These are phyloP conservation scores for Metrosideros polymorpha DNA, from an alignment of 441 rosid species.

Conservation along the genomic window DNA sequence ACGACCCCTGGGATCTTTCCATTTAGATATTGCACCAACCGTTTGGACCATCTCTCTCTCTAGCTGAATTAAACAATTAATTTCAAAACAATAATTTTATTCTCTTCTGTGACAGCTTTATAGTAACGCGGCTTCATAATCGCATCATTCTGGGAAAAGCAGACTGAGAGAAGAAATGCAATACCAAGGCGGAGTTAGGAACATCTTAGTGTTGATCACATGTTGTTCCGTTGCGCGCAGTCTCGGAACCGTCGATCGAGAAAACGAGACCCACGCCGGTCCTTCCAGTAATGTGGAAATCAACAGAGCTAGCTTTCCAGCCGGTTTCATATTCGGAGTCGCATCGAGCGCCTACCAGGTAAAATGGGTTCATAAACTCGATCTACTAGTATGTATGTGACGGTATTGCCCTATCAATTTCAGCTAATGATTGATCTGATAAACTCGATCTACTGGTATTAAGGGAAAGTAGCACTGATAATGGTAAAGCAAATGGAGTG, in stretches of 20 bases:
- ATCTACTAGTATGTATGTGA: not conserved
- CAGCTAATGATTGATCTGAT: not conserved
- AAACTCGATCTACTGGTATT: not conserved
- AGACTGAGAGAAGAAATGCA: not conserved
- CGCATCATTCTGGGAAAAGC: not conserved
- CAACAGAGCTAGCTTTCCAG: not conserved
- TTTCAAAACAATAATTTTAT: not conserved
- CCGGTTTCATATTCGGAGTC: not conserved
- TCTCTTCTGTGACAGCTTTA: not conserved
- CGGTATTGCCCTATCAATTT: not conserved
- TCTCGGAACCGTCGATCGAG: not conserved
- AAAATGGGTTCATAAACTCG: not conserved
- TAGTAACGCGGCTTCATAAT: not conserved
- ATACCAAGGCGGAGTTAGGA: not conserved
- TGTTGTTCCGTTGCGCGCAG: not conserved
- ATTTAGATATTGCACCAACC: rapidly evolving
- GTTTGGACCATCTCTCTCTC: not conserved
- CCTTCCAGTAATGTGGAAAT: not conserved
- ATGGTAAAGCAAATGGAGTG: not conserved
- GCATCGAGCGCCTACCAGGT: not conserved
- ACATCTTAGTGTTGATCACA: not conserved
- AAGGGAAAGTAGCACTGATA: not conserved
- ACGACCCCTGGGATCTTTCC: not conserved
- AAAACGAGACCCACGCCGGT: no score
- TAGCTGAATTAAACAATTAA: not conserved